phyloP scores from a whole-genome alignment of 495 filamentous ascomycete genomes.

The Lophiostoma macrostomum region DNA sequence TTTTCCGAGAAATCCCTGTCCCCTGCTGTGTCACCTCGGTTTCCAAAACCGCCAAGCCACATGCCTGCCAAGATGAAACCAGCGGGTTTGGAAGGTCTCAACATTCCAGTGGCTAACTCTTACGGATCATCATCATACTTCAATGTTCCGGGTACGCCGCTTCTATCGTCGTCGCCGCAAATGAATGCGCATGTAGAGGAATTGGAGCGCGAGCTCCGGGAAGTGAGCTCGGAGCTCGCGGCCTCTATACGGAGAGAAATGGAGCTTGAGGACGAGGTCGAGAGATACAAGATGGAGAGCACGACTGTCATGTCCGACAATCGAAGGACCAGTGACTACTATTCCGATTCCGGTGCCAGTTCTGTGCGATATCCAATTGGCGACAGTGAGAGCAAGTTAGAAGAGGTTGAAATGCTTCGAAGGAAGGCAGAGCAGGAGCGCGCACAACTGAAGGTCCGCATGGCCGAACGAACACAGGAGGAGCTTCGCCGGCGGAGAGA shows the following conservation, averaged over 20 bases:
- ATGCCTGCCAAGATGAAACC: constrained; percentile 39
- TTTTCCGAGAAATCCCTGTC: constrained; percentile 62
- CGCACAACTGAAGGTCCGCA: constrained; percentile 78
- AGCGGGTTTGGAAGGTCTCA: constrained; percentile 40
- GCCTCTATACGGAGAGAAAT: constrained; percentile 91
- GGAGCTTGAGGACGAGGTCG: constrained; percentile 92
- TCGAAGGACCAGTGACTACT: constrained; percentile 93
- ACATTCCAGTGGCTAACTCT: constrained; percentile 41
- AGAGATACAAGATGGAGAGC: constrained; percentile 72
- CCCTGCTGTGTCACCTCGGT: constrained; percentile 56
- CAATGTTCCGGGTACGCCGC: constrained; percentile 41
- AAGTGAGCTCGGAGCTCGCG: constrained; percentile 89
- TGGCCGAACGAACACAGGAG: constrained; percentile 78
- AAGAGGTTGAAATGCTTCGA: constrained; percentile 80
- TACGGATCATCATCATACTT: constrained; percentile 35
- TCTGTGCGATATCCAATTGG: constrained; percentile 68
- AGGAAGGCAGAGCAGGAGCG: constrained; percentile 87
- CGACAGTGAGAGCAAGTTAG: constrained; percentile 62
- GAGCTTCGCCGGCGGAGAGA: constrained; percentile 70
- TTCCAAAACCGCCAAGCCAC: constrained; percentile 40
- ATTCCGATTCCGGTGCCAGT: constrained; percentile 90
- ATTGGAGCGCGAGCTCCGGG: constrained; percentile 88
- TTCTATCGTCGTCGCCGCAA: constrained; percentile 44
- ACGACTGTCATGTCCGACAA: constrained; percentile 47
- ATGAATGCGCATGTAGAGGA: constrained; percentile 59